Evolutionary conservation across 2,329 filamentous ascomycete genomes (phyloP).

Genomic region (Alternaria sp.): DNA sequence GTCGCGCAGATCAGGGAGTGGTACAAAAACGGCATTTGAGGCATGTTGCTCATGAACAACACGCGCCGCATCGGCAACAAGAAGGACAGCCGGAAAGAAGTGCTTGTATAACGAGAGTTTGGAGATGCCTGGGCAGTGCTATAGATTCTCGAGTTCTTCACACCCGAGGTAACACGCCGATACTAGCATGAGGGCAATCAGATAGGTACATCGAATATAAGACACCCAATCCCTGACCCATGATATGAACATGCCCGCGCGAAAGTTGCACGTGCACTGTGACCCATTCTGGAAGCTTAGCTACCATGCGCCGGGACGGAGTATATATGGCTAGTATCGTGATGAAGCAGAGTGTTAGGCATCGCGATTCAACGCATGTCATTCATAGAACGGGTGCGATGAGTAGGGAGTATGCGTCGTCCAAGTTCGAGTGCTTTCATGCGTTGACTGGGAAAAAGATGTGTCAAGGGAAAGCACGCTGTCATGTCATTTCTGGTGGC

Average conservation of each 20-base stretch:
- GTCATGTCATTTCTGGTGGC: not conserved
- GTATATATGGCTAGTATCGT: not conserved
- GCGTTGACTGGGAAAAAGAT: not conserved
- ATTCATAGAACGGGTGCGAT: accelerated
- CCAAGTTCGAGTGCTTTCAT: accelerated
- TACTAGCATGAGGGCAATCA: no score
- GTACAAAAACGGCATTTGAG: not conserved
- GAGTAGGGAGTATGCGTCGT: not conserved
- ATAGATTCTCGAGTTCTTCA: not conserved
- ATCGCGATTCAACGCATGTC: accelerated
- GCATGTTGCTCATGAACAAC: accelerated
- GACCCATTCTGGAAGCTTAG: not conserved
- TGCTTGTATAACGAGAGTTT: not conserved
- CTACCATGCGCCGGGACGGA: not conserved
- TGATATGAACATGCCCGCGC: not conserved
- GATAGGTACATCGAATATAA: not conserved
- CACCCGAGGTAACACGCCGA: no score
- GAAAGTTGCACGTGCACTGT: not conserved
- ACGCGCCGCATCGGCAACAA: not conserved
- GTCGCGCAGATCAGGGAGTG: not conserved
- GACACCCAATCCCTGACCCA: not conserved
- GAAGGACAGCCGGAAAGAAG: not conserved
- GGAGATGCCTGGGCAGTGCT: not conserved
- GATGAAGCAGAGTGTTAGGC: not conserved
- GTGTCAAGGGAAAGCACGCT: not conserved